Conservation (phyloP, 768 basidiomycete genomes). For the Tubosaeta brunneosetosa region DNA sequence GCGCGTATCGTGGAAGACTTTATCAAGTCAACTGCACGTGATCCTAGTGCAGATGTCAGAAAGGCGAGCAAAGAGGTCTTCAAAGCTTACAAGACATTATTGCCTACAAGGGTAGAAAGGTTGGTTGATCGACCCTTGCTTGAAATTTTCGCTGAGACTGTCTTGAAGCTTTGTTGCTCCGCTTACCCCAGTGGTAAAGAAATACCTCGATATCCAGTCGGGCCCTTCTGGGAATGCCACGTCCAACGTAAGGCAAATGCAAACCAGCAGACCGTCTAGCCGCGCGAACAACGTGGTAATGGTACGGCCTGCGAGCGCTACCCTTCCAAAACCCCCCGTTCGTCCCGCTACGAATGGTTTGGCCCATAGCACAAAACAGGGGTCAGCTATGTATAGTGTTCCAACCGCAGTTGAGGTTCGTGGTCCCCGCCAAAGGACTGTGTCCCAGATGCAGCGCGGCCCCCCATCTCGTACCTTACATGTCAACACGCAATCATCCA, state of each 20-base stretch:
- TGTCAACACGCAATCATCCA: slow-evolving; percentile 14
- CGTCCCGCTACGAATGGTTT: slow-evolving; percentile 3
- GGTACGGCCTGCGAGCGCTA: slow-evolving; percentile 10
- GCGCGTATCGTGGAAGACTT: slow-evolving; percentile 65
- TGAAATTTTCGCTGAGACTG: slow-evolving; percentile 3
- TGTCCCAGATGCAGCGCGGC: slow-evolving; percentile 16
- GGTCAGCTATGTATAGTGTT: background rate
- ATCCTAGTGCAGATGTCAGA: slow-evolving; percentile 73
- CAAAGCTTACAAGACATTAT: slow-evolving; percentile 65
- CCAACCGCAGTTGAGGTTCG: slow-evolving; percentile 1
- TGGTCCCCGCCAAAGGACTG: slow-evolving; percentile 15
- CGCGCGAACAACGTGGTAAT: slow-evolving; percentile 13
- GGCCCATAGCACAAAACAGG: slow-evolving; percentile 4
- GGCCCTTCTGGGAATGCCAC: slow-evolving; percentile 3
- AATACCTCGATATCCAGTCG: slow-evolving; percentile 58
- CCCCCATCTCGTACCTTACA: slow-evolving; percentile 14
- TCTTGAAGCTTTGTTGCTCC: slow-evolving; percentile 61
- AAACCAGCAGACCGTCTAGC: slow-evolving; percentile 22
- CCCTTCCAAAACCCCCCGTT: slow-evolving; percentile 9
- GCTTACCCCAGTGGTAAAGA: slow-evolving; percentile 70
- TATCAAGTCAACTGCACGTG: slow-evolving; percentile 62
- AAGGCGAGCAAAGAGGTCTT: slow-evolving; percentile 67
- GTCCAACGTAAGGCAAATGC: slow-evolving; percentile 13
- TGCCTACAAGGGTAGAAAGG: slow-evolving; percentile 67
- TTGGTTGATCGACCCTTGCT: slow-evolving; percentile 29